Evolutionary conservation across 371 early-diverging fungal genomes (phyloP), one percentile per base, ranked within the genome.

Genomic region (Gilbertella persicaria): DNA sequence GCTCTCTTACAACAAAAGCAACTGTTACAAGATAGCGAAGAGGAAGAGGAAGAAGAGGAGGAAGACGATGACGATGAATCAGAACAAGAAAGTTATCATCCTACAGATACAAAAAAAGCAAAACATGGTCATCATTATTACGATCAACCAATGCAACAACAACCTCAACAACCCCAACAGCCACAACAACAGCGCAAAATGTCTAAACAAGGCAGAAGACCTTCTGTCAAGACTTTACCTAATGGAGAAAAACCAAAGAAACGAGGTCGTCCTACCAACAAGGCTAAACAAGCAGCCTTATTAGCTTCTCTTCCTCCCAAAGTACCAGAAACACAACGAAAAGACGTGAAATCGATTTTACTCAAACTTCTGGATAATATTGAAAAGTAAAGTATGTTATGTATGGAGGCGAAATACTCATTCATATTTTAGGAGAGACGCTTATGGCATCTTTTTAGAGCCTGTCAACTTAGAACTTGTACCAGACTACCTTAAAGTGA

Each of bases 401-500:
- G n/a, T n/a, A n/a, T n/a, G n/a, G n/a, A n/a, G n/a, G n/a, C n/a
- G n/a, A 26, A 43, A 39, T 23, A 9, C 13, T 14, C 6, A 13
- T 29, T 19, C 10, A 47, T 13, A 19, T 44, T 30, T 35, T 38
- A 76, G 75, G 45, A 54, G 64, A 21, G 84, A 88, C 62, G 71
- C 71, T 0, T 90, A 92, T 65, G 89, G 90, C 0, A 83, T 92
- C 45, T 94, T 94, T 57, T 58, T 87, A 14, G 83, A 88, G 28
- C 93, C 94, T 20, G 95, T 94, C n/a, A 87, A 93, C 63, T 79
- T 84, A 13, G 62, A 58, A 0, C 44, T 85, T 8, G 92, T 94
- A 7, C 78, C 86, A 2, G 93, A 92, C 55, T 94, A 94, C 64
- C 55, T 86, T 19, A 69, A 79, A 4, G 78, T 93, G 5, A 89